A percentile compares a stretch with the other conserved stretches of the same genome.
These are phyloP conservation scores for Ceratobasidium sp. DNA, from an alignment of 1,284 basidiomycete genomes.

Conservation along the genomic window DNA sequence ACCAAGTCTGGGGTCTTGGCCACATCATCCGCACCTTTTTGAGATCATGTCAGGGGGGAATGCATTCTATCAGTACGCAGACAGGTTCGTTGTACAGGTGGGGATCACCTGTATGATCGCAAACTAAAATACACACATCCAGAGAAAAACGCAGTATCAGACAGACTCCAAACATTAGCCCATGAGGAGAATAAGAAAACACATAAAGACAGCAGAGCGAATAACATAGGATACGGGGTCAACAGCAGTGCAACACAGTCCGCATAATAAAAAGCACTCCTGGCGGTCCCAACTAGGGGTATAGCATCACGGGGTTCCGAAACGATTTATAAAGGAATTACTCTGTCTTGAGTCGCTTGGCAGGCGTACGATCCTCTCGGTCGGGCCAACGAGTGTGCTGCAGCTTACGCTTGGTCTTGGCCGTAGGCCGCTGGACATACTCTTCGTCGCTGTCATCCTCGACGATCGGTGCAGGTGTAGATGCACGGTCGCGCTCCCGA, in stretches of 20 bases:
- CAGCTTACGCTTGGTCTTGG: constrained; percentile 24
- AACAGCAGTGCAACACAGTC: constrained; percentile 28
- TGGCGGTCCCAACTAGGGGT: constrained; percentile 9
- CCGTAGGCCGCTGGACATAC: constrained; percentile 28
- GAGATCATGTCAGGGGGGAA: background rate
- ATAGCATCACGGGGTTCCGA: background rate
- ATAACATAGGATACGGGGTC: constrained; percentile 37
- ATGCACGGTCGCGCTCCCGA: constrained; percentile 36
- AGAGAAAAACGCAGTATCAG: background rate
- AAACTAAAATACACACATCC: background rate
- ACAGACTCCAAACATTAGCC: constrained; percentile 24
- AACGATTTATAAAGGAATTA: constrained; percentile 8
- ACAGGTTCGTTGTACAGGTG: background rate
- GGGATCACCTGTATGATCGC: background rate
- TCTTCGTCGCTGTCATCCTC: constrained; percentile 44
- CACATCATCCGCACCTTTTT: background rate
- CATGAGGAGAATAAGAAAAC: constrained; percentile 9
- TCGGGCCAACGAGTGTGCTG: constrained; percentile 25
- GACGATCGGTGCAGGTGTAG: constrained; percentile 18
- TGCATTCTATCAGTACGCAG: background rate
- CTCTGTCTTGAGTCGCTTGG: constrained; percentile 30
- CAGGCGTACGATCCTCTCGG: constrained; percentile 29
- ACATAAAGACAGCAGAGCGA: constrained; percentile 15
- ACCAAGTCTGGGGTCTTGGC: background rate
- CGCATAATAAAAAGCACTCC: constrained; percentile 39